A percentile compares a stretch with the other conserved stretches of the same genome.
Evolutionary conservation across 768 basidiomycete species (phyloP).

Genomic region (Mycena olivaceomarginata): DNA sequence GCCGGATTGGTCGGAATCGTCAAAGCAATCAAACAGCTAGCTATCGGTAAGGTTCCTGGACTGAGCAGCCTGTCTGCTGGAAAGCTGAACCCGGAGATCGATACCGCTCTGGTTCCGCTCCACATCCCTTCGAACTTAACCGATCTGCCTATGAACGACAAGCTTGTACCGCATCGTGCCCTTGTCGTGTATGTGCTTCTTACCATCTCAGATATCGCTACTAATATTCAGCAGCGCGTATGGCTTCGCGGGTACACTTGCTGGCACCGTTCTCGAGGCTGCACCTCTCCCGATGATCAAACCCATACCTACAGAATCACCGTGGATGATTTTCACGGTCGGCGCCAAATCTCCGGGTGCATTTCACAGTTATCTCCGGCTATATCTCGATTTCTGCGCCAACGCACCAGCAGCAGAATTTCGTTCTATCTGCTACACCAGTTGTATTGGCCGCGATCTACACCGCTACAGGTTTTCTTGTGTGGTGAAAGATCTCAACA

Average conservation of each 20-base stretch:
- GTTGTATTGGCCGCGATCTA: slow-evolving; percentile 59
- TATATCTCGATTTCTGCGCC: slow-evolving; percentile 57
- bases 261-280: slow-evolving; percentile 56
- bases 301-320: slow-evolving; percentile 30
- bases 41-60: slow-evolving; percentile 54
- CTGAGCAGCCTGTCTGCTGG: slow-evolving; percentile 53
- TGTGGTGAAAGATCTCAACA: slow-evolving; percentile 54
- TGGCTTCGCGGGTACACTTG: slow-evolving; percentile 60
- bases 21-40: slow-evolving; percentile 52
- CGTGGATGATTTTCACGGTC: slow-evolving; percentile 55
- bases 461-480: slow-evolving; percentile 58
- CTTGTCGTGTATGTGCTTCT: slow-evolving; percentile 53
- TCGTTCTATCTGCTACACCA: slow-evolving; percentile 59
- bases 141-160: slow-evolving; percentile 41
- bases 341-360: slow-evolving; percentile 58
- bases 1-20: slow-evolving; percentile 58
- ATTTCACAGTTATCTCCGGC: slow-evolving; percentile 52
- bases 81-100: slow-evolving; percentile 58
- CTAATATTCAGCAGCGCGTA: slow-evolving; percentile 51
- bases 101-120: slow-evolving; percentile 55
- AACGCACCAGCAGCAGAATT: slow-evolving; percentile 48
- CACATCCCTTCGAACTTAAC: slow-evolving; percentile 50
- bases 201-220: background rate
- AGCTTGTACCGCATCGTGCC: slow-evolving; percentile 47
- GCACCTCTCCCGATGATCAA: slow-evolving; percentile 34